Evolutionary conservation across 306 rosid genomes (phyloP).

Genomic region (Ormosia emarginata): DNA sequence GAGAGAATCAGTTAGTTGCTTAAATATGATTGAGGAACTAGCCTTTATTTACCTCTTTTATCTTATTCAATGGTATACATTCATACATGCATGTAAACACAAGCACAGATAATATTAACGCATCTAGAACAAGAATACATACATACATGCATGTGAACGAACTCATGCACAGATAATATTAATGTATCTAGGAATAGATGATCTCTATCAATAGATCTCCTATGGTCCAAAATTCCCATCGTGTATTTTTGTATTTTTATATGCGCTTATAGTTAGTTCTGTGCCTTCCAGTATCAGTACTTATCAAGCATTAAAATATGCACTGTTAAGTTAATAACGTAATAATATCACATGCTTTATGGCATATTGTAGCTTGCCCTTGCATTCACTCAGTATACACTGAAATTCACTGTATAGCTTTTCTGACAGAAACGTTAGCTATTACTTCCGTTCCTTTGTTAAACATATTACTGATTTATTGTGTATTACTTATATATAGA

Average conservation of each 20-base stretch:
- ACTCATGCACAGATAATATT: neutral
- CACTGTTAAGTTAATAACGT: neutral
- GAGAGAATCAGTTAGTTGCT: neutral
- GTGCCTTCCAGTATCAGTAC: neutral
- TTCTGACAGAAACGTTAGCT: slow-evolving; percentile 3
- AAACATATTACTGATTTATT: slow-evolving; percentile 16
- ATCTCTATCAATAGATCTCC: neutral
- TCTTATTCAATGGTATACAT: neutral
- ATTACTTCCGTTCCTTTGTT: neutral
- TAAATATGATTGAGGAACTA: neutral
- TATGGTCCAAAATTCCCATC: neutral
- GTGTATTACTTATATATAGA: slow-evolving; percentile 39
- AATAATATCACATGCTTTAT: neutral
- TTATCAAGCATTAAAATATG: neutral
- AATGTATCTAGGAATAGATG: neutral
- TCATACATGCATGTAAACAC: no score
- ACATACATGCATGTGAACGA: neutral
- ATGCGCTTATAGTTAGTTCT: neutral
- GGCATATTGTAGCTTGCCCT: neutral
- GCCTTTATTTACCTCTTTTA: neutral
- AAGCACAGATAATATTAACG: no score
- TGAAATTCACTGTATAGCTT: slow-evolving; percentile 8
- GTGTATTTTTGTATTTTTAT: neutral
- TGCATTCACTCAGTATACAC: neutral
- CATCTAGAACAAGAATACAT: neutral